Evolutionary conservation across 2,329 filamentous ascomycete species (phyloP).

Genomic region (Conoideocrella luteorostrata): DNA sequence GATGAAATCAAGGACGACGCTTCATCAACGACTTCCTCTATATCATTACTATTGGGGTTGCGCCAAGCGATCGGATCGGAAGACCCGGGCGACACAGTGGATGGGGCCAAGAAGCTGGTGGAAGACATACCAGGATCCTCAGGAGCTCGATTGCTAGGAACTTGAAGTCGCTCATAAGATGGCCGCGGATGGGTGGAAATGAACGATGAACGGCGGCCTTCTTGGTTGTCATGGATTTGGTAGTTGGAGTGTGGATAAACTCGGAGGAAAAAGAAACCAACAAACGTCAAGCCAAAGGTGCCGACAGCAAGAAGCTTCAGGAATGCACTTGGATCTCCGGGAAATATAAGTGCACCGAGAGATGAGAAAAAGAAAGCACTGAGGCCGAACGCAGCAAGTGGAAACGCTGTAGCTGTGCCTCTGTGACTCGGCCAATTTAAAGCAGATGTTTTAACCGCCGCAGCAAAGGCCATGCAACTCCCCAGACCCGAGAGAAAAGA

Average conservation of each 20-base stretch:
- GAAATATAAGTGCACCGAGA: conserved; percentile 69
- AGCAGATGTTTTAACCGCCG: conserved; percentile 78
- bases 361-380: conserved; percentile 95
- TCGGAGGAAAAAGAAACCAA: conserved; percentile 78
- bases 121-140: conserved; percentile 62
- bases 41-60: conserved; percentile 3
- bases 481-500: conserved; percentile 82
- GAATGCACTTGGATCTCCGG: conserved; percentile 75
- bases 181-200: background rate
- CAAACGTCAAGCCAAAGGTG: conserved; percentile 67
- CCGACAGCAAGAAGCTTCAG: conserved; percentile 74
- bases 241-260: conserved; percentile 57
- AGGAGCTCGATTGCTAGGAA: conserved; percentile 24
- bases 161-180: background rate
- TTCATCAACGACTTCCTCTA: conserved; percentile 55
- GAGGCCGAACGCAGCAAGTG: conserved; percentile 84
- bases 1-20: conserved; percentile 75
- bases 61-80: background rate
- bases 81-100: background rate
- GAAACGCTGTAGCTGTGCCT: conserved; percentile 90
- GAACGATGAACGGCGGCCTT: conserved; percentile 10
- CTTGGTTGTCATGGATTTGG: conserved; percentile 42
- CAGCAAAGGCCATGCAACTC: conserved; percentile 85
- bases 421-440: conserved; percentile 88
- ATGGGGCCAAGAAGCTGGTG: conserved; percentile 5